Conservation (phyloP, 2,329 filamentous ascomycete genomes). For the Balansia obtecta region DNA sequence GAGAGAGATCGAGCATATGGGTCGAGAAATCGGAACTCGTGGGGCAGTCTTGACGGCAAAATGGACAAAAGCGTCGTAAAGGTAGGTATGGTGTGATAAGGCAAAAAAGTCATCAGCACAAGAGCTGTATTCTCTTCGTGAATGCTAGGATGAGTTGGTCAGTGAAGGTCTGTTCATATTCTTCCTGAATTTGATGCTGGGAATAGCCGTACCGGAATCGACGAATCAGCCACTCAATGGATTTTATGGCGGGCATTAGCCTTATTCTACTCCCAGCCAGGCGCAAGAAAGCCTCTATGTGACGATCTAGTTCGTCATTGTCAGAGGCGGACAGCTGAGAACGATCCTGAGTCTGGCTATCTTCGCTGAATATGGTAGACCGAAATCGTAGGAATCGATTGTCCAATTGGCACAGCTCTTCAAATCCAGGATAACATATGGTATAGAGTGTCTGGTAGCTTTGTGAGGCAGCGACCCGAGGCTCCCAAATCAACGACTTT, state of each 20-base stretch:
- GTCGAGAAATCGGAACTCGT: slow-evolving; percentile 69
- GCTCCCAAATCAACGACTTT: slow-evolving; percentile 89
- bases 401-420: slow-evolving; percentile 84
- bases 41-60: slow-evolving; percentile 60
- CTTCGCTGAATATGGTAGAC: slow-evolving; percentile 77
- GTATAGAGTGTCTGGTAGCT: slow-evolving; percentile 82
- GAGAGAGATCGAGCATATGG: slow-evolving; percentile 74
- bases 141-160: slow-evolving; percentile 40
- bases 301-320: slow-evolving; percentile 68
- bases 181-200: too few relatives aligned
- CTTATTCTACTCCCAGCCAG: slow-evolving; percentile 65
- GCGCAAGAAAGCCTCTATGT: slow-evolving; percentile 71
- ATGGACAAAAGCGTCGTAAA: slow-evolving; percentile 84
- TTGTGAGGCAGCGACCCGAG: slow-evolving; percentile 71
- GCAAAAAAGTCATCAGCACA: slow-evolving; percentile 76
- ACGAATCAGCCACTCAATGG: slow-evolving; percentile 88
- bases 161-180: background rate
- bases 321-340: slow-evolving; percentile 70
- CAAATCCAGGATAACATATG: slow-evolving; percentile 78
- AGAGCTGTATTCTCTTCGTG: slow-evolving; percentile 80
- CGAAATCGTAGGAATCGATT: slow-evolving; percentile 62
- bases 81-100: slow-evolving; percentile 76
- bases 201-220: slow-evolving; percentile 58
- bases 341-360: slow-evolving; percentile 82
- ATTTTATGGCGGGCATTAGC: slow-evolving; percentile 78